phyloP scores from a whole-genome alignment of 805 yeast genomes.

The Cyberlindnera euphorbiae region DNA sequence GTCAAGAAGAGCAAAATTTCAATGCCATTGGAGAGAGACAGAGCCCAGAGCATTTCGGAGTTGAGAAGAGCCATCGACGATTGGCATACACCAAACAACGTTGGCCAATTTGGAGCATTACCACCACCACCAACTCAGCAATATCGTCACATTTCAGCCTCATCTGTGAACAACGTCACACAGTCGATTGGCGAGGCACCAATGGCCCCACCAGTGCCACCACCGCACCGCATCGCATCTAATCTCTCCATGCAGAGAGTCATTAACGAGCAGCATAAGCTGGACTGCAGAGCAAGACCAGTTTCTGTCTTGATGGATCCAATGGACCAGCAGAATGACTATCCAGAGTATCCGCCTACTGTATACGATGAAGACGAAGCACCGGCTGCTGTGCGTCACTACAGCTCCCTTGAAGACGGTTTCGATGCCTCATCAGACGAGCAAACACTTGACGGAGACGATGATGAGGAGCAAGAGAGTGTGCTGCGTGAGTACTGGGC shows the following conservation, averaged over 20 bases:
- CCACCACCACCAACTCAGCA: slow-evolving; percentile 11
- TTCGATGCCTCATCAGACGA: no score
- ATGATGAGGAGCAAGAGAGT: slow-evolving; percentile 8
- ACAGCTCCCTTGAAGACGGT: not conserved
- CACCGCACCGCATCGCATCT: slow-evolving; percentile 24
- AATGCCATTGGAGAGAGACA: slow-evolving; percentile 18
- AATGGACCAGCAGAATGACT: slow-evolving; percentile 10
- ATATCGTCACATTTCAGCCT: slow-evolving; percentile 3
- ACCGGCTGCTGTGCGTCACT: not conserved
- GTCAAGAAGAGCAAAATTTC: slow-evolving; percentile 15
- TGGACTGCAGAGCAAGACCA: not conserved
- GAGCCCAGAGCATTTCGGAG: slow-evolving; percentile 24
- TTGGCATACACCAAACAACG: slow-evolving; percentile 13
- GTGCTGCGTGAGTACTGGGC: slow-evolving; percentile 12
- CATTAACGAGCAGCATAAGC: slow-evolving; percentile 8
- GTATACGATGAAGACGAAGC: slow-evolving; percentile 10
- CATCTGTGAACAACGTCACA: not conserved
- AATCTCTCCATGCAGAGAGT: slow-evolving; percentile 13
- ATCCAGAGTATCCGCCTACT: slow-evolving; percentile 10
- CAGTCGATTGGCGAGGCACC: not conserved
- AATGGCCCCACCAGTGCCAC: slow-evolving; percentile 23
- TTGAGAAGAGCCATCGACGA: slow-evolving; percentile 24
- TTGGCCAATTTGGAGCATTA: no score
- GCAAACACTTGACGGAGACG: slow-evolving; percentile 9
- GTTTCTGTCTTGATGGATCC: slow-evolving; percentile 6